Percentiles rank a stretch among this genome's conserved stretches.
Conservation (phyloP, 129 eudicot genomes). For the Flaveria sonorensis region DNA sequence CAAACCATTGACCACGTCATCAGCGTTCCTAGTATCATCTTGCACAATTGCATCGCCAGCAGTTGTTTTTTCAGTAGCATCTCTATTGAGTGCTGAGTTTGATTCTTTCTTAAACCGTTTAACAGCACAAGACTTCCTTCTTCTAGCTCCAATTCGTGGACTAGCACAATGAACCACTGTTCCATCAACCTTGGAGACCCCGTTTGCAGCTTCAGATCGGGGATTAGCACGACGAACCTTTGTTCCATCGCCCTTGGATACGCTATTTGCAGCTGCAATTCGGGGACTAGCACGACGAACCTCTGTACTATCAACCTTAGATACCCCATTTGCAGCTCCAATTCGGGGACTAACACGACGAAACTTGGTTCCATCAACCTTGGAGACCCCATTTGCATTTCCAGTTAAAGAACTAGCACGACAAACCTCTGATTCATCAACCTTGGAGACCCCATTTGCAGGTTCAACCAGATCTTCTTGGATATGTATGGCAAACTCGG, state of each 20-base stretch:
- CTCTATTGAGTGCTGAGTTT: constrained; percentile 20
- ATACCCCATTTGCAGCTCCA: constrained; percentile 29
- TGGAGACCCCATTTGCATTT: too few relatives aligned
- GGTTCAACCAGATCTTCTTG: constrained; percentile 38
- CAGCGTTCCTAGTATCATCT: constrained; percentile 27
- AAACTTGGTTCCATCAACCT: too few relatives aligned
- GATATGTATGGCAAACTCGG: constrained; percentile 29
- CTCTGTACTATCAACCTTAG: neutral
- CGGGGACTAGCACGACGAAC: constrained; percentile 3
- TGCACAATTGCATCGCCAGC: constrained; percentile 33
- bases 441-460: constrained; percentile 39
- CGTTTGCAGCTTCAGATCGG: constrained; percentile 23
- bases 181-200: constrained; percentile 38
- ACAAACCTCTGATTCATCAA: constrained; percentile 17
- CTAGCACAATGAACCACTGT: neutral
- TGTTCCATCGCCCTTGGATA: constrained; percentile 34
- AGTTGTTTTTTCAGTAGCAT: constrained; percentile 19
- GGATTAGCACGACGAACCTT: neutral
- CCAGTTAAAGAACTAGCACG: neutral
- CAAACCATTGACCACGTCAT: constrained; percentile 20
- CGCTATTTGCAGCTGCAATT: constrained; percentile 30
- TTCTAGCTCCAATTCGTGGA: constrained; percentile 53
- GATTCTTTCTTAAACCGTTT: constrained; percentile 65
- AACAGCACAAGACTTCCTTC: constrained; percentile 84
- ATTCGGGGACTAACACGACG: neutral